These are phyloP conservation scores for Zygosaccharomyces pseudobailii DNA, from an alignment of 1,139 yeast species.

Conservation along the genomic window DNA sequence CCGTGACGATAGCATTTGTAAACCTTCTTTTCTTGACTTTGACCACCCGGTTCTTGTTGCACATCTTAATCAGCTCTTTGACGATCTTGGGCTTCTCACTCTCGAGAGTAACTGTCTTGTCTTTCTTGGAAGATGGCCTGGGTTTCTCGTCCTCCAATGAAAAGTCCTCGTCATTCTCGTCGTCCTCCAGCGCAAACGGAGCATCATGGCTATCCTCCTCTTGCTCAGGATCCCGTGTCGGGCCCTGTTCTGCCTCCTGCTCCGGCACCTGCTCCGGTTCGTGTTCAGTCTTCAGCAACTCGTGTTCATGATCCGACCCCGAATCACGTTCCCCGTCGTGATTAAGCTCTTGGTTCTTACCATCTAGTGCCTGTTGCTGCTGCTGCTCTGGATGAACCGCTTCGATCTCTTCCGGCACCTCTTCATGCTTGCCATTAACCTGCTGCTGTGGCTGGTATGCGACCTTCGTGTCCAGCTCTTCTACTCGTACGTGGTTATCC, in stretches of 20 bases:
- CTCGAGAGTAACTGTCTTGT: constrained; percentile 23
- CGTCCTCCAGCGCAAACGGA: constrained; percentile 18
- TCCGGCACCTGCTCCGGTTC: constrained; percentile 11
- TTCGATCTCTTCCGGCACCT: constrained; percentile 2
- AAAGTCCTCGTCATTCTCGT: constrained; percentile 29
- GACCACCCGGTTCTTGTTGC: constrained; percentile 27
- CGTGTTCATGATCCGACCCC: constrained; percentile 11
- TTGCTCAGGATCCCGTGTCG: constrained; percentile 2
- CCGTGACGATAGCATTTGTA: constrained; percentile 28
- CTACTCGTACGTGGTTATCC: not conserved
- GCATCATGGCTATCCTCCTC: constrained; percentile 11
- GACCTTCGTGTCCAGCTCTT: constrained; percentile 1
- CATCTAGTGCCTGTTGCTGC: not conserved
- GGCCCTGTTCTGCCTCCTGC: constrained; percentile 1
- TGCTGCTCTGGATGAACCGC: not conserved
- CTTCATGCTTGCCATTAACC: not conserved
- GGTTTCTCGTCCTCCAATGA: constrained; percentile 21
- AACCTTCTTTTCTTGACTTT: constrained; percentile 33
- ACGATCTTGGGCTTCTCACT: constrained; percentile 28
- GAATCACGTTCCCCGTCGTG: constrained; percentile 1
- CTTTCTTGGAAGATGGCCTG: constrained; percentile 13
- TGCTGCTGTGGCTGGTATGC: not conserved
- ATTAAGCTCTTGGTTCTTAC: constrained; percentile 11
- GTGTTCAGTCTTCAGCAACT: constrained; percentile 8
- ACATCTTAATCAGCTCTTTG: constrained; percentile 29